Evolutionary conservation across 208 protist genomes (phyloP).

Genomic region (Herpetomonas tarakana): DNA sequence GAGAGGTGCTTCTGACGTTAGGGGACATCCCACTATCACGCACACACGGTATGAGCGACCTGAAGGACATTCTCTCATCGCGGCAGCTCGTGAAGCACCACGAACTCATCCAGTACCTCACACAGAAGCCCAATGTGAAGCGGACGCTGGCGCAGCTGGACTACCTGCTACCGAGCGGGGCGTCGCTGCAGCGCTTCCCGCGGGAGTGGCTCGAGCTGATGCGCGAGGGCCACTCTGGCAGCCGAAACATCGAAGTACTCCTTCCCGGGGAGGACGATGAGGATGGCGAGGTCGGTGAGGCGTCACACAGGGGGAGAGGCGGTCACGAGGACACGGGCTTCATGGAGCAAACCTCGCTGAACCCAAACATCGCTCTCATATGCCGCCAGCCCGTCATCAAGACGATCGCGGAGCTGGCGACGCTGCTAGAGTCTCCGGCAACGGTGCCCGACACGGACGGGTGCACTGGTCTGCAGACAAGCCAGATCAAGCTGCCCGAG

Average conservation of each 20-base stretch:
- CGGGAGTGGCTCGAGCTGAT: slow-evolving; percentile 65
- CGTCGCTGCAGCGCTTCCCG: slow-evolving; percentile 77
- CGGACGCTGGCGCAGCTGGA: slow-evolving; percentile 79
- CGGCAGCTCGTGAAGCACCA: slow-evolving; percentile 84
- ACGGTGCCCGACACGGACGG: slow-evolving; percentile 58
- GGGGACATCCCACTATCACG: not conserved
- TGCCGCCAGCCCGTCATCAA: slow-evolving; percentile 51
- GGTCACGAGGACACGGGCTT: not conserved
- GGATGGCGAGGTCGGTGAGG: not conserved
- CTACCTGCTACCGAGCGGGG: slow-evolving; percentile 72
- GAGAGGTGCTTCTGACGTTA: no score
- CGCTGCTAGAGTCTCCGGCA: slow-evolving; percentile 51
- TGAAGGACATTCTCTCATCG: slow-evolving; percentile 59
- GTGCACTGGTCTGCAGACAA: slow-evolving; percentile 83
- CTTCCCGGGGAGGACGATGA: slow-evolving; percentile 5
- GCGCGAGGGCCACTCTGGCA: slow-evolving; percentile 38
- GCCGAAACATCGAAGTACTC: slow-evolving; percentile 70
- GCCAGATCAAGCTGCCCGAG: slow-evolving; percentile 60
- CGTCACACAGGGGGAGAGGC: not conserved
- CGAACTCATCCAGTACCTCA: slow-evolving; percentile 78
- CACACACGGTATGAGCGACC: slow-evolving; percentile 51
- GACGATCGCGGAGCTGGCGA: slow-evolving; percentile 46
- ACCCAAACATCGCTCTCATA: slow-evolving; percentile 32
- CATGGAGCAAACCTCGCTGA: not conserved
- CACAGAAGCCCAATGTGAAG: slow-evolving; percentile 53